These are phyloP conservation scores for Scedosporium boydii DNA, from an alignment of 2,329 filamentous ascomycete genomes.

Conservation along the genomic window DNA sequence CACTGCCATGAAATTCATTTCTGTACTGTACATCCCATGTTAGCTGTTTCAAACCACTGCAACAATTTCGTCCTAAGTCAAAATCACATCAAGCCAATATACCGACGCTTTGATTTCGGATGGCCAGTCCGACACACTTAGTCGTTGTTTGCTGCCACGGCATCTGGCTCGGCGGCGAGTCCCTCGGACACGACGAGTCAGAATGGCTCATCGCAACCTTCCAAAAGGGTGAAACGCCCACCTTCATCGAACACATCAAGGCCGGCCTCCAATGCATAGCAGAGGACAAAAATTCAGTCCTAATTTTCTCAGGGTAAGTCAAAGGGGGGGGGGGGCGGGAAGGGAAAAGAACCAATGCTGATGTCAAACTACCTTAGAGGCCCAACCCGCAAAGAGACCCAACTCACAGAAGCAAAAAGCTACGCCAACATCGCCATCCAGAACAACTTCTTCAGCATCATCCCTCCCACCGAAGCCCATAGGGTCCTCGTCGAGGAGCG, in stretches of 20 bases:
- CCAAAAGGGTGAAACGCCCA: conserved; percentile 67
- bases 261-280: conserved; percentile 48
- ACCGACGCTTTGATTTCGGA: background rate
- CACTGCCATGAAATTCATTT: background rate
- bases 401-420: conserved; percentile 50
- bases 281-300: conserved; percentile 33
- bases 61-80: background rate
- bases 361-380: conserved; percentile 26
- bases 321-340: too few relatives aligned
- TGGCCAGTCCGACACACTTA: conserved; percentile 38
- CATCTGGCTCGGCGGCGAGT: conserved; percentile 57
- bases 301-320: conserved; percentile 65
- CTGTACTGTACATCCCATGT: background rate
- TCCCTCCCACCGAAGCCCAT: conserved; percentile 13
- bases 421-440: conserved; percentile 46
- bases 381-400: conserved; percentile 49
- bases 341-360: background rate
- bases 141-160: conserved; percentile 80
- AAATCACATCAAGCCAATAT: background rate
- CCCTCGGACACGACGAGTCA: conserved; percentile 40
- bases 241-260: conserved; percentile 68
- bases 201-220: conserved; percentile 71
- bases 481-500: conserved; percentile 54
- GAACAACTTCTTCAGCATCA: conserved; percentile 35
- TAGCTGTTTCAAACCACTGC: too few relatives aligned